Conservation (phyloP, 768 basidiomycete genomes). For the Cyclocybe cylindracea region DNA sequence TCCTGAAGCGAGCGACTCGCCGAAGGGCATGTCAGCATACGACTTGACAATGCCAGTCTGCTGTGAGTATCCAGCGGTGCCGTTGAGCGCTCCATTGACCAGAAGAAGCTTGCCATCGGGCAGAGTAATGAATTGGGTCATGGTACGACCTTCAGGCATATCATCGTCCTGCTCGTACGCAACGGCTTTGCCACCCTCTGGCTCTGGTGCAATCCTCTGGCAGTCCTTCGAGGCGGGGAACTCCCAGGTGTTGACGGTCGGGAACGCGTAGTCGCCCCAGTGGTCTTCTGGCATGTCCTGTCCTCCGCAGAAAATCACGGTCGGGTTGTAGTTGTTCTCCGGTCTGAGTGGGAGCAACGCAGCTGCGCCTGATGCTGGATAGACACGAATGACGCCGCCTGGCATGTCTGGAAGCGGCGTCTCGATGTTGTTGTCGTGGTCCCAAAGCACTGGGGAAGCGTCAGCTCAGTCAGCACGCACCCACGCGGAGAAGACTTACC, state of each 20-base stretch:
- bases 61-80: conserved; percentile 84
- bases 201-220: conserved; percentile 85
- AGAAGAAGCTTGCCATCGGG: conserved; percentile 74
- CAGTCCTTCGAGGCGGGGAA: conserved; percentile 70
- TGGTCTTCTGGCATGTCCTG: conserved; percentile 66
- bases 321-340: conserved; percentile 82
- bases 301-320: conserved; percentile 90
- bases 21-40: conserved; percentile 60
- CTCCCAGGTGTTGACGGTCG: conserved; percentile 70
- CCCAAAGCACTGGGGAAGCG: conserved; percentile 20
- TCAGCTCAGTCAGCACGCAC: neutral
- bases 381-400: conserved; percentile 69
- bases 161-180: conserved; percentile 70
- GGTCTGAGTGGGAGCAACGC: conserved; percentile 91
- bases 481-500: conserved; percentile 43
- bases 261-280: conserved; percentile 77
- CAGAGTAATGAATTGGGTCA: conserved; percentile 89
- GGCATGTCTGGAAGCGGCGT: conserved; percentile 72
- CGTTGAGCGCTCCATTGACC: conserved; percentile 79
- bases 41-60: conserved; percentile 44
- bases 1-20: conserved; percentile 72
- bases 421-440: conserved; percentile 51
- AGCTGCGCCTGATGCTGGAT: conserved; percentile 84
- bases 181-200: conserved; percentile 58
- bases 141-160: conserved; percentile 75